These are phyloP conservation scores for Biscogniauxia sp. DNA, from an alignment of 2,329 filamentous ascomycete genomes.

Conservation along the genomic window DNA sequence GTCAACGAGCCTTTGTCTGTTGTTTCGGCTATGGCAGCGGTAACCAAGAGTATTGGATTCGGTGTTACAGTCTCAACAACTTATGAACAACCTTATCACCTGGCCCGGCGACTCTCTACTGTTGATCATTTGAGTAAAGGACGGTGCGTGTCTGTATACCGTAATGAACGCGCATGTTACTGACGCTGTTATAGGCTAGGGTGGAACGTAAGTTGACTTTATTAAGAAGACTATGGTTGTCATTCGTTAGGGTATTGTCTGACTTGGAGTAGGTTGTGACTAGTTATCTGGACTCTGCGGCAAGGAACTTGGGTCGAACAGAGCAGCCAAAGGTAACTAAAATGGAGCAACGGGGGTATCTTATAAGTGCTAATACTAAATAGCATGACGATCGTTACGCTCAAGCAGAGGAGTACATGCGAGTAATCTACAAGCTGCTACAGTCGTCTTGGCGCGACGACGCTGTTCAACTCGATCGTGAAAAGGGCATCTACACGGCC, in stretches of 20 bases:
- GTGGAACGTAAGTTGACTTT: conserved; percentile 47
- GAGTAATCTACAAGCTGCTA: conserved; percentile 65
- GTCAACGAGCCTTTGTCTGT: conserved; percentile 66
- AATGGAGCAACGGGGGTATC: conserved; percentile 1
- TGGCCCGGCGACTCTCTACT: conserved; percentile 63
- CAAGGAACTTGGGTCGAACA: conserved; percentile 59
- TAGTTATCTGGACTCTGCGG: conserved; percentile 68
- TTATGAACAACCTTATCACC: conserved; percentile 69
- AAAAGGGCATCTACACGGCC: conserved; percentile 55
- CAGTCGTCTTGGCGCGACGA: conserved; percentile 67
- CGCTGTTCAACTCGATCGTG: conserved; percentile 59
- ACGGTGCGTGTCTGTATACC: conserved; percentile 38
- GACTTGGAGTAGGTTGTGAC: conserved; percentile 57
- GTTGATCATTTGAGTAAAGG: conserved; percentile 67
- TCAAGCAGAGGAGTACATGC: conserved; percentile 62
- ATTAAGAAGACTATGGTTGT: not conserved
- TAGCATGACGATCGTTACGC: conserved; percentile 65
- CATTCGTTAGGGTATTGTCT: not conserved
- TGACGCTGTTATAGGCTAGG: conserved; percentile 39
- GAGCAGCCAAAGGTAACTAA: conserved; percentile 45
- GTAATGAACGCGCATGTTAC: not conserved
- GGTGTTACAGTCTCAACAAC: conserved; percentile 69
- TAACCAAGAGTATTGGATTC: conserved; percentile 65
- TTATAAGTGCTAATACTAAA: not conserved
- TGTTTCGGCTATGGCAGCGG: conserved; percentile 68